These are phyloP conservation scores for Xylaria sp. DNA, from an alignment of 2,329 filamentous ascomycete genomes.

Conservation along the genomic window DNA sequence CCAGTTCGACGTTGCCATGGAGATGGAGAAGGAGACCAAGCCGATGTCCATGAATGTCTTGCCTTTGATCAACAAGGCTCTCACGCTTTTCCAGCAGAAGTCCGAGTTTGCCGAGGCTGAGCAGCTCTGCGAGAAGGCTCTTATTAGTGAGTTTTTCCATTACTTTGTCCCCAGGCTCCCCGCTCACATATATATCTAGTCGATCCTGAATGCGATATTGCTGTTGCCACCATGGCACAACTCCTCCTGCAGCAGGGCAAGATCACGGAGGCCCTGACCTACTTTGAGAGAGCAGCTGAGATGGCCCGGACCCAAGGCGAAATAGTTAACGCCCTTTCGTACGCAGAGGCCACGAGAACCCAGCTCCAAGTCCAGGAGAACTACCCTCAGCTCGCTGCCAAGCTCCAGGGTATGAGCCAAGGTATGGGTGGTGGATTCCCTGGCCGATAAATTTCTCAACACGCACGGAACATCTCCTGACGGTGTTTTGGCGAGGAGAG, in stretches of 20 bases:
- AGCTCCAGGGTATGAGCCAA: slow-evolving; percentile 54
- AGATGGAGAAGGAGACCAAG: slow-evolving; percentile 94
- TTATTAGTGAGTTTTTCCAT: slow-evolving; percentile 69
- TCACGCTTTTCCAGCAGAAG: slow-evolving; percentile 97
- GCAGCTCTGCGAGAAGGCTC: slow-evolving; percentile 91
- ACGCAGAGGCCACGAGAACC: slow-evolving; percentile 92
- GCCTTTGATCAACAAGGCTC: slow-evolving; percentile 95
- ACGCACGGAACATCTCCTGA: too few species aligned
- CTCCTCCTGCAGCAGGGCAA: slow-evolving; percentile 96
- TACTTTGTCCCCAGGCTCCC: background rate
- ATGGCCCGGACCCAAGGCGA: slow-evolving; percentile 91
- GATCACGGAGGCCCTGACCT: slow-evolving; percentile 88
- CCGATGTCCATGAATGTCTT: slow-evolving; percentile 96
- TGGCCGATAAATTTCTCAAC: slow-evolving; percentile 18
- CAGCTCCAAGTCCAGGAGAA: slow-evolving; percentile 89
- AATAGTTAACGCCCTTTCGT: slow-evolving; percentile 92
- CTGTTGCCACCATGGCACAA: slow-evolving; percentile 97
- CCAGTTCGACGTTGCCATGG: slow-evolving; percentile 97
- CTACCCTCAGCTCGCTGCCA: slow-evolving; percentile 72
- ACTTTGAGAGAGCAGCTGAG: slow-evolving; percentile 95
- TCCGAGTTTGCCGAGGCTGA: slow-evolving; percentile 92
- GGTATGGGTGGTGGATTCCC: slow-evolving; percentile 26
- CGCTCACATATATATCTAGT: slow-evolving; percentile 52
- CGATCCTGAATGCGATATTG: slow-evolving; percentile 97
- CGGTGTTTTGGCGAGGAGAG: background rate